A percentile compares a stretch with the other conserved stretches of the same genome.
These are phyloP conservation scores for Schoenoplectus triqueter DNA, from an alignment of 202 grass and related monocot genomes.

Conservation along the genomic window DNA sequence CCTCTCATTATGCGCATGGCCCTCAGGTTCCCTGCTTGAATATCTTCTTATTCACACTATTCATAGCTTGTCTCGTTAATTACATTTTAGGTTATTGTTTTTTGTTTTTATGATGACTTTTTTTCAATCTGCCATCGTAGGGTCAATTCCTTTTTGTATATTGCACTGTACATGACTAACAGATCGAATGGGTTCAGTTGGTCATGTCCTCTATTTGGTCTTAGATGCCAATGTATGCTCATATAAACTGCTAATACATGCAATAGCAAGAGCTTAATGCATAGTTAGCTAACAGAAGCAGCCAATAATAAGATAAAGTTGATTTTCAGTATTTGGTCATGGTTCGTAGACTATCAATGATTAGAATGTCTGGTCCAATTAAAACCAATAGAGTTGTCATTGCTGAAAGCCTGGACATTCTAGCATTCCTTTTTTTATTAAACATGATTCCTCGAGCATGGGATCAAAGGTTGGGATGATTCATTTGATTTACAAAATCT, in stretches of 20 bases:
- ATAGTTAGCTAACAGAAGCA: not conserved
- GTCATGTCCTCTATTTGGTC: not conserved
- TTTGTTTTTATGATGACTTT: not conserved
- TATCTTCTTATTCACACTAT: not conserved
- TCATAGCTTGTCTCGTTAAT: not conserved
- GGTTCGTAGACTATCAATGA: not conserved
- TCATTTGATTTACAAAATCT: conserved; percentile 12
- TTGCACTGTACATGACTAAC: not conserved
- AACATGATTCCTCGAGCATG: conserved; percentile 1
- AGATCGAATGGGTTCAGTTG: not conserved
- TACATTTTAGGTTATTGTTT: conserved; percentile 7
- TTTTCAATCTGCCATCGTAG: not conserved
- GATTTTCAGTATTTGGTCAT: not conserved
- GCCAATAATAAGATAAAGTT: not conserved
- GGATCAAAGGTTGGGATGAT: not conserved
- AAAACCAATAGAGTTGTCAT: not conserved
- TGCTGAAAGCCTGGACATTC: not conserved
- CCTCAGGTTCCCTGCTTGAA: conserved; percentile 58
- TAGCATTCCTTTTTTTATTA: not conserved
- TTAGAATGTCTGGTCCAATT: not conserved
- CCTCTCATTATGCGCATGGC: conserved; percentile 97
- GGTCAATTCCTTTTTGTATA: not conserved
- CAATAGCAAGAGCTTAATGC: conserved; percentile 17
- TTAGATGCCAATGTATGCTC: not conserved
- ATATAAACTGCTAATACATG: not conserved